phyloP scores from a whole-genome alignment of 2,329 filamentous ascomycete genomes.

The Ophiocordyceps unilateralis region DNA sequence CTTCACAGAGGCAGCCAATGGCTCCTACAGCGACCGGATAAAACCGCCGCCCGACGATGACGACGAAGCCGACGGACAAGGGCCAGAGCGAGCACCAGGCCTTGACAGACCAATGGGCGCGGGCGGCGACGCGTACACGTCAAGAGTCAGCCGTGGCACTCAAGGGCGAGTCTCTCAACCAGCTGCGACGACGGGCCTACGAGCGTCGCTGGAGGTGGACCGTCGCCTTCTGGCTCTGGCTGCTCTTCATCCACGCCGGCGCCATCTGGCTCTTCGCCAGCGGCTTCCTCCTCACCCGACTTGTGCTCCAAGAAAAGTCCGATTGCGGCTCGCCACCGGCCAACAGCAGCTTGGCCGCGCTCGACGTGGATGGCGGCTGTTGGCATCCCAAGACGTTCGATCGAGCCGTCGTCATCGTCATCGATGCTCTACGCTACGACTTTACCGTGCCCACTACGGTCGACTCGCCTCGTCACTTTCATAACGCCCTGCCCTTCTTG shows the following conservation, averaged over 20 bases:
- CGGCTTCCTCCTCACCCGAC: slow-evolving; percentile 80
- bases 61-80: slow-evolving; percentile 8
- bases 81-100: slow-evolving; percentile 29
- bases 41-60: slow-evolving; percentile 15
- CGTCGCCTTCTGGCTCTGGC: slow-evolving; percentile 50
- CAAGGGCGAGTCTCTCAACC: slow-evolving; percentile 29
- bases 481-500: slow-evolving; percentile 74
- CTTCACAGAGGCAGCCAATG: slow-evolving; percentile 10
- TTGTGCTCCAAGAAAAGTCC: slow-evolving; percentile 63
- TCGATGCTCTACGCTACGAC: slow-evolving; percentile 91
- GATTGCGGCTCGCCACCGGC: slow-evolving; percentile 53
- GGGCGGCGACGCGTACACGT: slow-evolving; percentile 3
- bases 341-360: slow-evolving; percentile 21
- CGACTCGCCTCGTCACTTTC: slow-evolving; percentile 35
- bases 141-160: slow-evolving; percentile 22
- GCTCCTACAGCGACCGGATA: slow-evolving; percentile 5
- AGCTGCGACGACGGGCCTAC: slow-evolving; percentile 28
- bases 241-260: slow-evolving; percentile 56
- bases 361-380: slow-evolving; percentile 50
- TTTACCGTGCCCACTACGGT: slow-evolving; percentile 57
- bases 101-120: slow-evolving; percentile 35
- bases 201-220: slow-evolving; percentile 39
- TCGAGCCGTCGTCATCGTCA: slow-evolving; percentile 75
- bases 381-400: slow-evolving; percentile 94
- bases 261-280: slow-evolving; percentile 88